phyloP scores from a whole-genome alignment of 2,329 filamentous ascomycete genomes.

The Sporothrix euskadiensis region DNA sequence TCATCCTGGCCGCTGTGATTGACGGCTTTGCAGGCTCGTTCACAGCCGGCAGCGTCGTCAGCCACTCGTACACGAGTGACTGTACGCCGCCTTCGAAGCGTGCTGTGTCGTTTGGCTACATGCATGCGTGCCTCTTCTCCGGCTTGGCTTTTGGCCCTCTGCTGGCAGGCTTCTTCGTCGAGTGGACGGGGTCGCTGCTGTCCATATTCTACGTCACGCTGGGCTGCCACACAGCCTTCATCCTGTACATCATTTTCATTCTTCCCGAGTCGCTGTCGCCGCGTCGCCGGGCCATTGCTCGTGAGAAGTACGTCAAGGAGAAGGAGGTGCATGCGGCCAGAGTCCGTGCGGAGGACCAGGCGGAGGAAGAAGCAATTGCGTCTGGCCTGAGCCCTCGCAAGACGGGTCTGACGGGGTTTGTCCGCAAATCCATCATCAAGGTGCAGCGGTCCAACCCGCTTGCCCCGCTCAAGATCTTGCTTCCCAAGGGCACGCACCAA shows the following conservation, averaged over 20 bases:
- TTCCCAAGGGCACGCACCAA: constrained; percentile 66
- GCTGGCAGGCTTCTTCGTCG: constrained; percentile 75
- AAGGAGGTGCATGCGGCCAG: constrained; percentile 42
- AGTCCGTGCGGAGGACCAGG: constrained; percentile 32
- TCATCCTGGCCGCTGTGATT: constrained; percentile 72
- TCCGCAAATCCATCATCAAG: constrained; percentile 38
- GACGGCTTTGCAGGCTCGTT: constrained; percentile 90
- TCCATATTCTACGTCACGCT: constrained; percentile 83
- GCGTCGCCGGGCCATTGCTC: constrained; percentile 67
- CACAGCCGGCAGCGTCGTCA: constrained; percentile 73
- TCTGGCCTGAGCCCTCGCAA: constrained; percentile 29
- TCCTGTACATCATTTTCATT: constrained; percentile 67
- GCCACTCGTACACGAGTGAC: constrained; percentile 85
- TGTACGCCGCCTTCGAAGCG: constrained; percentile 79
- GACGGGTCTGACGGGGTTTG: constrained; percentile 25
- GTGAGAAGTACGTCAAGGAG: constrained; percentile 62
- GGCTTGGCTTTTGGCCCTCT: constrained; percentile 89
- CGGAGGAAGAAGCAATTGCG: constrained; percentile 10
- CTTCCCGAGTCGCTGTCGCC: constrained; percentile 84
- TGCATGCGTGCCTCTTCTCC: constrained; percentile 84
- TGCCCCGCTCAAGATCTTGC: constrained; percentile 74
- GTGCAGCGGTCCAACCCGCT: constrained; percentile 65
- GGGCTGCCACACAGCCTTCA: constrained; percentile 70
- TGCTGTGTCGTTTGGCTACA: constrained; percentile 81
- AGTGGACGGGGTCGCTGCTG: constrained; percentile 71